These are phyloP conservation scores for Vanderwaltozyma tropicalis DNA, from an alignment of 805 yeast genomes.

Conservation along the genomic window DNA sequence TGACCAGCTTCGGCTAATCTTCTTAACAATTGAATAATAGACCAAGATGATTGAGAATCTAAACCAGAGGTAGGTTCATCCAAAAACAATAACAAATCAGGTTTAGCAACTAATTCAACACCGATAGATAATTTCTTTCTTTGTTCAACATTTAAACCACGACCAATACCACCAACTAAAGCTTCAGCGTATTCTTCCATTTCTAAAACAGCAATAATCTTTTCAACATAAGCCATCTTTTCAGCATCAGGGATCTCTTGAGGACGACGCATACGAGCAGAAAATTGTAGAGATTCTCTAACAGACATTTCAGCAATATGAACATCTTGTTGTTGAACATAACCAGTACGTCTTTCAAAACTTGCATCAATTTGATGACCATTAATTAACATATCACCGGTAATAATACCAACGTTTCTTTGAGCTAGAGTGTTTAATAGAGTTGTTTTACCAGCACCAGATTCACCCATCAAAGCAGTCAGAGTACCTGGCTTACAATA, in stretches of 20 bases:
- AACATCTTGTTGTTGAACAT: slow-evolving; percentile 47
- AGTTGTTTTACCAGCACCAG: slow-evolving; percentile 58
- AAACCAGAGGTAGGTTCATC: slow-evolving; percentile 48
- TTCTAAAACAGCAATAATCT: slow-evolving; percentile 38
- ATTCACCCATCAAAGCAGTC: slow-evolving; percentile 55
- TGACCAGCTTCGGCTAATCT: slow-evolving; percentile 39
- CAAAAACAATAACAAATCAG: slow-evolving; percentile 35
- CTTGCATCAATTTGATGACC: slow-evolving; percentile 41
- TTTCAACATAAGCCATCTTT: slow-evolving; percentile 40
- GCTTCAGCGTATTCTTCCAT: slow-evolving; percentile 48
- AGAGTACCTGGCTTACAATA: slow-evolving; percentile 44
- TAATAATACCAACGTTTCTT: slow-evolving; percentile 43
- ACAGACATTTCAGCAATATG: slow-evolving; percentile 34
- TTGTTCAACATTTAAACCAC: slow-evolving; percentile 36
- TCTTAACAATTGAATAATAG: slow-evolving; percentile 37
- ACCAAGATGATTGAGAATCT: slow-evolving; percentile 44
- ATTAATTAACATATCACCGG: slow-evolving; percentile 48
- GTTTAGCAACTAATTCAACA: slow-evolving; percentile 39
- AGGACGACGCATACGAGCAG: slow-evolving; percentile 44
- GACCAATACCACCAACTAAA: slow-evolving; percentile 35
- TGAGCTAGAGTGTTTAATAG: slow-evolving; percentile 43
- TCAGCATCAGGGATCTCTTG: slow-evolving; percentile 32
- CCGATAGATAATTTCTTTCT: slow-evolving; percentile 36
- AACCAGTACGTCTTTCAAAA: slow-evolving; percentile 45
- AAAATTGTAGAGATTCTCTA: slow-evolving; percentile 33